Evolutionary conservation across 352 stramenopile species (phyloP).

Genomic region (Thraustochytrium striatum): DNA sequence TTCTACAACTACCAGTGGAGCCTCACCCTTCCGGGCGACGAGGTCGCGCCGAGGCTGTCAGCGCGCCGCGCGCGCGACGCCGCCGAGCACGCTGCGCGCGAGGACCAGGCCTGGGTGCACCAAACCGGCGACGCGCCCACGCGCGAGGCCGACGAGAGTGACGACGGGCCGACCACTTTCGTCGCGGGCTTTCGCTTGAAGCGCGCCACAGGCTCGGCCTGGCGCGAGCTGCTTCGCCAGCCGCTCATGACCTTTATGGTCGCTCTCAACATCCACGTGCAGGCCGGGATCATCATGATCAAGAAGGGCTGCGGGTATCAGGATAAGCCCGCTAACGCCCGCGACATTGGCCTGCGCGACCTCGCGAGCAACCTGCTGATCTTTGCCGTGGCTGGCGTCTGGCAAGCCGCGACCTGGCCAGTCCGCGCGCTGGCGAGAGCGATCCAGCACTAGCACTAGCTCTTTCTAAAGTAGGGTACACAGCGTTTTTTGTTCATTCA

Average conservation of each 20-base stretch:
- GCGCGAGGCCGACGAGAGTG: neutral
- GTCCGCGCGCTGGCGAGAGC: too few species aligned
- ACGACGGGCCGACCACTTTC: slow-evolving; percentile 2
- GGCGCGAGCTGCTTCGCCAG: slow-evolving; percentile 8
- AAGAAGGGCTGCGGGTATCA: slow-evolving; percentile 37
- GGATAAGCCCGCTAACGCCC: slow-evolving; percentile 17
- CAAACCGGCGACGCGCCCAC: neutral
- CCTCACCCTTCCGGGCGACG: slow-evolving; percentile 1
- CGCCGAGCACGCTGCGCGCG: neutral
- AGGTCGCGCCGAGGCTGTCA: neutral
- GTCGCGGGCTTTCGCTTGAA: slow-evolving; percentile 2
- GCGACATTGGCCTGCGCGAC: neutral
- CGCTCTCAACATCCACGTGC: slow-evolving; percentile 40
- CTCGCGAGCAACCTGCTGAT: neutral
- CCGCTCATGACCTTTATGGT: slow-evolving; percentile 28
- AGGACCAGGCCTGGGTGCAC: slow-evolving; percentile 15
- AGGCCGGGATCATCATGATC: slow-evolving; percentile 28
- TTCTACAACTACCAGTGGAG: slow-evolving; percentile 47
- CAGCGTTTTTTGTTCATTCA: too few species aligned
- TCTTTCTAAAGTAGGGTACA: too few species aligned
- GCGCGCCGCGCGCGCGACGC: neutral
- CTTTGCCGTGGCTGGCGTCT: slow-evolving; percentile 2
- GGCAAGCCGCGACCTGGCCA: too few species aligned
- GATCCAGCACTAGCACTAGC: too few species aligned
- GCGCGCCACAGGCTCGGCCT: neutral